A percentile compares a stretch with the other conserved stretches of the same genome.
Evolutionary conservation across 1,284 basidiomycete species (phyloP).

Genomic region (Mrakiaceae sp.): DNA sequence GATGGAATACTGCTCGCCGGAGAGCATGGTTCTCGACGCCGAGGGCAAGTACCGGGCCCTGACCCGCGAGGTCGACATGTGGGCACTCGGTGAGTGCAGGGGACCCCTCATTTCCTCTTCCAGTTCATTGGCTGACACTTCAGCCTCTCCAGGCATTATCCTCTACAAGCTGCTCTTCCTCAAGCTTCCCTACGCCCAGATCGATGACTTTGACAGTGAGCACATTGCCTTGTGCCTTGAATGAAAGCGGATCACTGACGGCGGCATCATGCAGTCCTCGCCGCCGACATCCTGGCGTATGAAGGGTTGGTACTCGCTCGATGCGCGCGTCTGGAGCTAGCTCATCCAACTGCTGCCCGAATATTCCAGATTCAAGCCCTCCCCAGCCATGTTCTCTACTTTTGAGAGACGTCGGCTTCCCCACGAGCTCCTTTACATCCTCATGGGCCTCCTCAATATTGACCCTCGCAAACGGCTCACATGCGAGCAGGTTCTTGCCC

Average conservation of each 20-base stretch:
- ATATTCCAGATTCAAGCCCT: slow-evolving; percentile 48
- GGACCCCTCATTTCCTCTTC: no score
- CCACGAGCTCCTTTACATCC: slow-evolving; percentile 51
- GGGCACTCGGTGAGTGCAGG: slow-evolving; percentile 39
- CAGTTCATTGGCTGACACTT: background rate
- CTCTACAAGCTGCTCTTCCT: slow-evolving; percentile 85
- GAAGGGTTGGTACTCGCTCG: background rate
- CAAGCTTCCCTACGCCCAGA: slow-evolving; percentile 61
- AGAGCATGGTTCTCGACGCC: slow-evolving; percentile 47
- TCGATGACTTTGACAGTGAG: slow-evolving; percentile 43
- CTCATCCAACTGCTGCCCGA: no score
- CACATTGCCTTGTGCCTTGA: slow-evolving; percentile 17
- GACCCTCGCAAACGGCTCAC: slow-evolving; percentile 48
- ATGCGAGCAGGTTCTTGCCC: no score
- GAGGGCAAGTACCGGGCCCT: slow-evolving; percentile 39
- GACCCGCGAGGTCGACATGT: slow-evolving; percentile 53
- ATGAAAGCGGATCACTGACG: slow-evolving; percentile 58
- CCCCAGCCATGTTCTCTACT: slow-evolving; percentile 39
- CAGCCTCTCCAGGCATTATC: slow-evolving; percentile 53
- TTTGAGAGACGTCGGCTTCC: slow-evolving; percentile 61
- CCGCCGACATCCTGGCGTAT: background rate
- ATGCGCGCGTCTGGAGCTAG: no score
- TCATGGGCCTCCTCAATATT: slow-evolving; percentile 58
- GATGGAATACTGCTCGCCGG: slow-evolving; percentile 50
- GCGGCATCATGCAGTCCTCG: slow-evolving; percentile 37